Evolutionary conservation across 805 yeast genomes (phyloP).

Genomic region (Metschnikowia anglica): DNA sequence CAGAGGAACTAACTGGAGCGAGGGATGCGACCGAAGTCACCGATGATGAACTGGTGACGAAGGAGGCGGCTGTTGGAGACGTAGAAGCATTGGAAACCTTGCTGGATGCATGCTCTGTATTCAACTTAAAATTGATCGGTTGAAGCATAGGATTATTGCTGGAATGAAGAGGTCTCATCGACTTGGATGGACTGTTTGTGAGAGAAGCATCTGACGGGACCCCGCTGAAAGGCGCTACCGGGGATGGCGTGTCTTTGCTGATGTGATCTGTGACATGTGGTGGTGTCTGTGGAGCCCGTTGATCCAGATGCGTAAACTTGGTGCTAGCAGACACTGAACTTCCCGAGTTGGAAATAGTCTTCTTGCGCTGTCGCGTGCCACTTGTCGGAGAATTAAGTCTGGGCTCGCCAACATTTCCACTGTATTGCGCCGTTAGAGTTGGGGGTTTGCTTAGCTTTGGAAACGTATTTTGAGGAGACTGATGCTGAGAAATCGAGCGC

Average conservation of each 20-base stretch:
- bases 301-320: constrained; percentile 9
- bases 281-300: constrained; percentile 17
- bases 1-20: not conserved
- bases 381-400: constrained; percentile 24
- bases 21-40: constrained; percentile 1
- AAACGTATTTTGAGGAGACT: constrained; percentile 15
- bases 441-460: constrained; percentile 41
- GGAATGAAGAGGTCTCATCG: constrained; percentile 52
- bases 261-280: constrained; percentile 12
- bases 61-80: not conserved
- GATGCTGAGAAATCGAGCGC: constrained; percentile 9
- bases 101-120: constrained; percentile 6
- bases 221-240: constrained; percentile 12
- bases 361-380: constrained; percentile 33
- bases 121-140: constrained; percentile 50
- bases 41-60: not conserved
- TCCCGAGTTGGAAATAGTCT: constrained; percentile 39
- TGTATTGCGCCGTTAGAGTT: constrained; percentile 41
- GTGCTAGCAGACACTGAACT: constrained; percentile 14
- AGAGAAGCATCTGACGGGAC: constrained; percentile 18
- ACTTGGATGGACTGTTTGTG: constrained; percentile 39
- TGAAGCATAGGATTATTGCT: constrained; percentile 49
- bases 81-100: constrained; percentile 1
- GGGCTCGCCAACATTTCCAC: constrained; percentile 40
- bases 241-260: constrained; percentile 35